Evolutionary conservation across 371 early-diverging fungal genomes (phyloP).

Genomic region (Coemansia sp.): DNA sequence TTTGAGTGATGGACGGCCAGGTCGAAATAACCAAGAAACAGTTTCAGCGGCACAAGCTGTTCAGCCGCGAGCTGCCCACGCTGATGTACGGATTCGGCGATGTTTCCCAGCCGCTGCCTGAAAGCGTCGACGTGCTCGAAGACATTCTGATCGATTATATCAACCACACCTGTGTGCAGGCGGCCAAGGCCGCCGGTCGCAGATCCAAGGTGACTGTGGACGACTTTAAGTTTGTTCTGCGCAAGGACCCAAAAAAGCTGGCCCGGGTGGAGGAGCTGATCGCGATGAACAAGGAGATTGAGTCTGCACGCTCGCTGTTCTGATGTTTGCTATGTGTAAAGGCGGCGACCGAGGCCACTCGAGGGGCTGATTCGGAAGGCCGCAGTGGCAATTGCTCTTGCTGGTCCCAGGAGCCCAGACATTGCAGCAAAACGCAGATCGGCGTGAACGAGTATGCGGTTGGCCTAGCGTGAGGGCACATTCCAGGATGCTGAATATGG

Average conservation of each 20-base stretch:
- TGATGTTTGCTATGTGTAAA: slow-evolving; percentile 4
- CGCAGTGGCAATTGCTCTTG: too few species aligned
- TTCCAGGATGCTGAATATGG: too few species aligned
- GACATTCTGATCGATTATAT: slow-evolving; percentile 92
- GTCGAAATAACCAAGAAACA: too few species aligned
- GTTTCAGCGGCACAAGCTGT: too few species aligned
- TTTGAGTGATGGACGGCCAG: not conserved
- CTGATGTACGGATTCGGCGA: slow-evolving; percentile 99
- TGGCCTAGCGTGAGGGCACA: too few species aligned
- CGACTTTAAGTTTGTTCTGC: slow-evolving; percentile 90
- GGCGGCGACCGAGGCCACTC: too few species aligned
- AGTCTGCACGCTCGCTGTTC: slow-evolving; percentile 76
- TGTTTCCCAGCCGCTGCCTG: slow-evolving; percentile 54
- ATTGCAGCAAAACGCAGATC: too few species aligned
- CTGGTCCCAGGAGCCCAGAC: too few species aligned
- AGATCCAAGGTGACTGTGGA: slow-evolving; percentile 84
- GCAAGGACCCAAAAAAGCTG: slow-evolving; percentile 94
- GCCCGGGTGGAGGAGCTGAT: slow-evolving; percentile 95
- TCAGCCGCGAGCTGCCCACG: slow-evolving; percentile 45
- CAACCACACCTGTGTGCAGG: slow-evolving; percentile 81
- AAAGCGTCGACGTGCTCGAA: slow-evolving; percentile 92
- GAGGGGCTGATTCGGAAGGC: too few species aligned
- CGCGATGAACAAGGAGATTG: slow-evolving; percentile 93
- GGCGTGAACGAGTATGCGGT: too few species aligned
- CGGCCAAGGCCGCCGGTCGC: slow-evolving; percentile 62